Percentiles rank a stretch among this genome's conserved stretches.
phyloP scores from a whole-genome alignment of 257 asterid genomes.

The Solanum paucissectum region DNA sequence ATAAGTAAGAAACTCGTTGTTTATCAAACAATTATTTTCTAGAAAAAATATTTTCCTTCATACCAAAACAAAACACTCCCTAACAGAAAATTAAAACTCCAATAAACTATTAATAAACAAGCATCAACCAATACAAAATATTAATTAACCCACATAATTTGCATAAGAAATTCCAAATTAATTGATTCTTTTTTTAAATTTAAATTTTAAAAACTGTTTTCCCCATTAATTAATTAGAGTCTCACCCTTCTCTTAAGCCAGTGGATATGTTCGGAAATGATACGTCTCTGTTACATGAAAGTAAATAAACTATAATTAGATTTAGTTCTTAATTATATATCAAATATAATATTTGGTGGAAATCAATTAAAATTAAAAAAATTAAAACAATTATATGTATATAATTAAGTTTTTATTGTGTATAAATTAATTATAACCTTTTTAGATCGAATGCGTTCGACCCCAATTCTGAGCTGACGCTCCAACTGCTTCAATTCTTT shows the following conservation, averaged over 20 bases:
- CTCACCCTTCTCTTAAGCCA: slow-evolving; percentile 38
- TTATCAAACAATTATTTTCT: neutral
- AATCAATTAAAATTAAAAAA: neutral
- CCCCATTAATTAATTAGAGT: neutral
- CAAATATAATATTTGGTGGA: neutral
- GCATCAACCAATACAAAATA: neutral
- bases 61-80: neutral
- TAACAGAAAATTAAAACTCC: neutral
- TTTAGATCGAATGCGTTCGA: slow-evolving; percentile 50
- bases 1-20: too few species aligned
- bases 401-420: neutral
- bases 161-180: neutral
- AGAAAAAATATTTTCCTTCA: neutral
- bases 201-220: neutral
- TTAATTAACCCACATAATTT: neutral
- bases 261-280: slow-evolving; percentile 30
- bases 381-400: too few species aligned
- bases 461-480: slow-evolving; percentile 44
- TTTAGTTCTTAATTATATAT: neutral
- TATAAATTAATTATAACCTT: slow-evolving; percentile 17
- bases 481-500: slow-evolving; percentile 51
- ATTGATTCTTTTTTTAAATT: neutral
- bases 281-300: slow-evolving; percentile 22
- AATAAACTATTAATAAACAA: neutral
- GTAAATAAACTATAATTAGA: neutral